phyloP scores from a whole-genome alignment of 768 basidiomycete species.

The Hydnomerulius pinastri region DNA sequence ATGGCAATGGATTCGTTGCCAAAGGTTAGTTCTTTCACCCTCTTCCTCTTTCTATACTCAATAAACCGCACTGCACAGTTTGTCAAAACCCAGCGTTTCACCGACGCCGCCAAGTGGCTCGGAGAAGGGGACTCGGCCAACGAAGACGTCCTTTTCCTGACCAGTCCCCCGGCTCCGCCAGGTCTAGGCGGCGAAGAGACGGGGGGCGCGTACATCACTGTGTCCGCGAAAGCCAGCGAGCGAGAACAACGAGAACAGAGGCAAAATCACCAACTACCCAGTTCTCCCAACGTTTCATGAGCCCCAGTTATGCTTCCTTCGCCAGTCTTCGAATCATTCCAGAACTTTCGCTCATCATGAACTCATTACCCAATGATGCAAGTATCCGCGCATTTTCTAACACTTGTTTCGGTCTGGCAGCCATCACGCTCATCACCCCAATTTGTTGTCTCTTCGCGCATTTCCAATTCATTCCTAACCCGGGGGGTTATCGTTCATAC shows the following conservation, averaged over 20 bases:
- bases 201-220: slow-evolving; percentile 84
- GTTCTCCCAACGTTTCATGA: slow-evolving; percentile 33
- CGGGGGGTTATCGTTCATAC: slow-evolving; percentile 27
- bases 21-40: slow-evolving; percentile 54
- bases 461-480: slow-evolving; percentile 15
- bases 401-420: slow-evolving; percentile 22
- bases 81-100: slow-evolving; percentile 83
- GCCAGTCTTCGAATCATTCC: slow-evolving; percentile 11
- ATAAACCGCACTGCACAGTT: slow-evolving; percentile 49
- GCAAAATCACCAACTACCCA: slow-evolving; percentile 22
- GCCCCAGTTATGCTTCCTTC: slow-evolving; percentile 14
- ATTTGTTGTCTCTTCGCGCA: slow-evolving; percentile 22
- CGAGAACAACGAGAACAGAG: slow-evolving; percentile 52
- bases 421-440: slow-evolving; percentile 18
- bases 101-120: slow-evolving; percentile 75
- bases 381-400: slow-evolving; percentile 27
- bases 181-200: slow-evolving; percentile 69
- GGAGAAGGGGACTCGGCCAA: slow-evolving; percentile 74
- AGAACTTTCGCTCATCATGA: slow-evolving; percentile 21
- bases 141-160: slow-evolving; percentile 56
- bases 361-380: slow-evolving; percentile 25
- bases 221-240: slow-evolving; percentile 80
- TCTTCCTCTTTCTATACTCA: slow-evolving; percentile 10
- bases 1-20: slow-evolving; percentile 99
- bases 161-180: slow-evolving; percentile 66